A percentile compares a stretch with the other conserved stretches of the same genome.
Conservation (phyloP, 495 filamentous ascomycete genomes). For the Niebla homalea region DNA sequence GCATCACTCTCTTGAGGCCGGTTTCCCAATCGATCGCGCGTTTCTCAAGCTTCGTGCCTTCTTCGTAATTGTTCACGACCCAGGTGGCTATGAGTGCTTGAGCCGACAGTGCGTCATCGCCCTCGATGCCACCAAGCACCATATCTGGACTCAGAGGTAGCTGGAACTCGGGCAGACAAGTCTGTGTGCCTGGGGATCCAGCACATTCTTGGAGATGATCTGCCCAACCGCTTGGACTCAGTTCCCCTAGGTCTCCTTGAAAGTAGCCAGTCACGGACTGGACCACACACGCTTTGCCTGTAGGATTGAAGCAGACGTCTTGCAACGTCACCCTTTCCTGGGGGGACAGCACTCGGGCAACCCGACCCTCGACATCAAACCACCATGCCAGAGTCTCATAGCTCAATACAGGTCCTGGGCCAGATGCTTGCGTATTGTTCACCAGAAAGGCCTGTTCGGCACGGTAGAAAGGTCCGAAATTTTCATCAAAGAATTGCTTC, state of each 20-base stretch:
- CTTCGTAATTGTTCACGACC: slow-evolving; percentile 83
- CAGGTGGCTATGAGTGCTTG: slow-evolving; percentile 78
- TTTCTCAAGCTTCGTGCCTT: slow-evolving; percentile 52
- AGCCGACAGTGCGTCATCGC: slow-evolving; percentile 56
- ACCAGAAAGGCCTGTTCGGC: slow-evolving; percentile 88
- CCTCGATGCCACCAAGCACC: slow-evolving; percentile 69
- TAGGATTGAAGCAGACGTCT: slow-evolving; percentile 90
- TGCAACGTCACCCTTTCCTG: slow-evolving; percentile 51
- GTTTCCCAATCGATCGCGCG: slow-evolving; percentile 83
- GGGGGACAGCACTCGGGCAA: slow-evolving; percentile 53
- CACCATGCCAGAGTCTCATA: slow-evolving; percentile 87
- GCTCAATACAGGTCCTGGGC: slow-evolving; percentile 61
- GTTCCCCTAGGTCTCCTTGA: slow-evolving; percentile 45
- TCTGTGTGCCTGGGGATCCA: slow-evolving; percentile 51
- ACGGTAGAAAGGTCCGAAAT: slow-evolving; percentile 91
- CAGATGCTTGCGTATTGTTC: slow-evolving; percentile 58
- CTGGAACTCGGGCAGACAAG: slow-evolving; percentile 72
- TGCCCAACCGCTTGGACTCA: slow-evolving; percentile 56
- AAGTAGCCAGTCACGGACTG: slow-evolving; percentile 86
- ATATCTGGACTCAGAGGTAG: slow-evolving; percentile 76
- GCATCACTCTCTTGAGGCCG: slow-evolving; percentile 53
- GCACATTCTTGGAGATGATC: slow-evolving; percentile 55
- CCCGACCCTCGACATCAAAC: slow-evolving; percentile 74
- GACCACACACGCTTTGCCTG: slow-evolving; percentile 77
- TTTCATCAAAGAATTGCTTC: slow-evolving; percentile 87